phyloP scores from a whole-genome alignment of 768 basidiomycete species.

The Brasilioporus rufonigricans region DNA sequence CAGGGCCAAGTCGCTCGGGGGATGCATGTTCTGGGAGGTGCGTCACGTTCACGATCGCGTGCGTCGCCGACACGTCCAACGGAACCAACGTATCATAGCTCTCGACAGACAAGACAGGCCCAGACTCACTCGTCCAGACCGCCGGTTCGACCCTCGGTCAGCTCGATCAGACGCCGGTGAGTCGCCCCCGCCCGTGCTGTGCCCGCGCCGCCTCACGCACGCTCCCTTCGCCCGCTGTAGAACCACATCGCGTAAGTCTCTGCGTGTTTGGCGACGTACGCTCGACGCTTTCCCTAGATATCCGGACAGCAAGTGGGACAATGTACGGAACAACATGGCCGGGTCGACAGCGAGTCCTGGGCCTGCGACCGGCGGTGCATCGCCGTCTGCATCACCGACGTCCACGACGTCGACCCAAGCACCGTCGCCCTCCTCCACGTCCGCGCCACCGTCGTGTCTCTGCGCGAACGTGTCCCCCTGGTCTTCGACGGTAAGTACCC shows the following conservation, averaged over 20 bases:
- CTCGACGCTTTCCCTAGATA: constrained; percentile 35
- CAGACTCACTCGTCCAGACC: constrained; percentile 56
- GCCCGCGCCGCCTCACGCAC: neutral
- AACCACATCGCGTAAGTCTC: constrained; percentile 59
- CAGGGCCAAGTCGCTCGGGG: constrained; percentile 54
- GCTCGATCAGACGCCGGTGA: constrained; percentile 53
- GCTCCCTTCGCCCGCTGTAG: constrained; percentile 13
- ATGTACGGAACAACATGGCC: constrained; percentile 64
- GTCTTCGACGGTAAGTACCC: constrained; percentile 33
- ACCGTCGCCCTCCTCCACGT: constrained; percentile 13
- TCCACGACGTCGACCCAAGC: neutral
- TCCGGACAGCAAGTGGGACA: constrained; percentile 70
- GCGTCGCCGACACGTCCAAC: neutral
- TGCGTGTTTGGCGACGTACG: neutral
- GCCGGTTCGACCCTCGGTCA: constrained; percentile 45
- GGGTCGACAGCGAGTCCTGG: constrained; percentile 16
- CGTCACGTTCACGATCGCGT: neutral
- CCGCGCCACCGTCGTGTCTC: constrained; percentile 25
- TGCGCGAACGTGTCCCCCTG: constrained; percentile 45
- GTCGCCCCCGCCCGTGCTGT: neutral
- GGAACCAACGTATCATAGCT: constrained; percentile 32
- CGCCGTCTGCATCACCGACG: neutral
- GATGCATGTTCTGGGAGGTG: constrained; percentile 74
- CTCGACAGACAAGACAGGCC: constrained; percentile 58
- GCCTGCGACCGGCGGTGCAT: constrained; percentile 15